Evolutionary conservation across 2,329 filamentous ascomycete genomes (phyloP).

Genomic region (Alternaria triticina): DNA sequence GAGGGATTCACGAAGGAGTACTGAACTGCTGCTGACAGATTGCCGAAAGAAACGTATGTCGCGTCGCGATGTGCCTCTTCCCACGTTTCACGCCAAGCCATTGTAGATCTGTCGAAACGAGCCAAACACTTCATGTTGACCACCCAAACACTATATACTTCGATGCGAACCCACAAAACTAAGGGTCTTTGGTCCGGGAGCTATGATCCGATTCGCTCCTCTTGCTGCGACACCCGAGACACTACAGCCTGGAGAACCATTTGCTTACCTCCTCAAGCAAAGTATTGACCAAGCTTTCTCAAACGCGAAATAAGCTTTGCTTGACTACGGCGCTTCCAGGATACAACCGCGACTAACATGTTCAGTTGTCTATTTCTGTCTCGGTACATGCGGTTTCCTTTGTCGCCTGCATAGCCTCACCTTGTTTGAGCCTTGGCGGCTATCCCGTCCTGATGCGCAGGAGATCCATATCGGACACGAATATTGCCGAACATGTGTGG

Average conservation of each 20-base stretch:
- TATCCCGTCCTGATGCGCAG: conserved; percentile 6
- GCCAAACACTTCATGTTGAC: neutral
- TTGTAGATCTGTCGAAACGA: neutral
- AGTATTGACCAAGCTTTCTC: neutral
- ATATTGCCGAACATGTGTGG: conserved; percentile 17
- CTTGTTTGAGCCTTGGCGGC: conserved; percentile 1
- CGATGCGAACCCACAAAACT: neutral
- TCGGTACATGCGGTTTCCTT: neutral
- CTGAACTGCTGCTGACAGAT: neutral
- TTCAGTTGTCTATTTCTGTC: neutral
- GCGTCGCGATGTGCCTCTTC: neutral
- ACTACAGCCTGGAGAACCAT: neutral
- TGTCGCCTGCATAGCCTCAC: conserved; percentile 10
- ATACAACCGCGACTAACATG: neutral
- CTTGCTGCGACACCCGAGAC: neutral
- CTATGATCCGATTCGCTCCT: neutral
- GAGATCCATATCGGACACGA: conserved; percentile 16
- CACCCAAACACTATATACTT: neutral
- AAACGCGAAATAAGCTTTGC: neutral
- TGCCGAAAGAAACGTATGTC: neutral
- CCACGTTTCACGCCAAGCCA: conserved; percentile 4
- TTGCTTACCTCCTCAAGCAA: neutral
- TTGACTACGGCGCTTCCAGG: neutral
- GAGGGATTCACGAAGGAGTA: neutral
- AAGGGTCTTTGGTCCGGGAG: neutral